Base-by-base conservation (phyloP, 2,329 filamentous ascomycete genomes). In the Ophiostoma montium region DNA sequence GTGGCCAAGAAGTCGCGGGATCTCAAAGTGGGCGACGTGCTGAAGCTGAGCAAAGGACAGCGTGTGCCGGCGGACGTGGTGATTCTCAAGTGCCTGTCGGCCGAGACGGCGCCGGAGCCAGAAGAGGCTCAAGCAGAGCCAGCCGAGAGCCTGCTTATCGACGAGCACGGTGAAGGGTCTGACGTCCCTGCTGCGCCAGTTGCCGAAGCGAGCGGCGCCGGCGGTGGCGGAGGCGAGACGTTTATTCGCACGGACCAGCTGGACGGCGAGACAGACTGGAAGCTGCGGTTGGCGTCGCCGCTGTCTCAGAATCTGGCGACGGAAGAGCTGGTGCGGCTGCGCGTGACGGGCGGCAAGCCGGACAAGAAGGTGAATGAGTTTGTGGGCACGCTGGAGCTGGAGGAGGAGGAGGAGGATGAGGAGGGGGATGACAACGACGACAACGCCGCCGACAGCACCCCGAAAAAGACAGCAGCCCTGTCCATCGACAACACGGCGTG, bases 251-350 rank as follows among this genome's bases (percentile, higher is more conserved):
- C 94, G 2, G 92, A 98, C 64, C 92, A 98, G 62, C 74, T 98
- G 10, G 92, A 98, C 60, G 92, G 92, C 57, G 92, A 98, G 67
- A 98, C 92, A 0, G 92, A 98, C 61, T 98, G 92, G 94, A 98
- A 98, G 66, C 70, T 98, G 50, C 82, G 94, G 30, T 66, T 96
- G 33, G 88, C 92, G 1, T 92, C 88, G 12, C 79, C 86, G 0
- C 66, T 96, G 23, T 90, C 89, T 1, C 92, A 98, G 60, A 75
- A 70, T n/a, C 69, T 98, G 18, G 67, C 80, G 0, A 67, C 81
- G 1, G 76, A 78, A 42, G 86, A 95, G 56, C 80, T 95, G 54
- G 72, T 80, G 47, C 72, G 78, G 16, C 67, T 82, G 32, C 72
- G 74, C 23, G 77, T 98, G 45, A 85, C 82, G 3, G 92, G 87